Percentiles rank a stretch among this genome's conserved stretches.
These are phyloP conservation scores for Trichopus zeylanicus DNA, from an alignment of 116 monocot species.

Conservation along the genomic window DNA sequence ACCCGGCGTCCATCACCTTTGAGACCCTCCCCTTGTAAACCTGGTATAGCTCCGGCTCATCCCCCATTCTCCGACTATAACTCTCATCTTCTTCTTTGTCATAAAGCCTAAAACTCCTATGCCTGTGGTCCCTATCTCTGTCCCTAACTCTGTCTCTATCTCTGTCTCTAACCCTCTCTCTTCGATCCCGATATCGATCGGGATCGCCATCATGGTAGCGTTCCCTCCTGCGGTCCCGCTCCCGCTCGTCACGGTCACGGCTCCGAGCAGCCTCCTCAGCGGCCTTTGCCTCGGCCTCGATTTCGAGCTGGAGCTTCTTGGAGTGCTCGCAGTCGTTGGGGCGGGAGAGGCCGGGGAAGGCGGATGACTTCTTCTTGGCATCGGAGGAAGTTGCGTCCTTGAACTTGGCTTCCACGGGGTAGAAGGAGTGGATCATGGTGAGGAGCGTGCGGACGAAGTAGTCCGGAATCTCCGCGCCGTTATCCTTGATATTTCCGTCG, in stretches of 20 bases:
- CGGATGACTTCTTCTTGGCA: not conserved
- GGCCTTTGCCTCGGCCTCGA: slow-evolving; percentile 9
- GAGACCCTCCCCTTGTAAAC: slow-evolving; percentile 71
- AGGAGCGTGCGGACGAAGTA: slow-evolving; percentile 93
- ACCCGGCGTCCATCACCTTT: slow-evolving; percentile 80
- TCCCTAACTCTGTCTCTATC: slow-evolving; percentile 4
- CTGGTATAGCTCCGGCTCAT: slow-evolving; percentile 44
- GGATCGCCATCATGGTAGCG: slow-evolving; percentile 17
- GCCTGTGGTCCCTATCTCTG: not conserved
- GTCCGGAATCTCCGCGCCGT: slow-evolving; percentile 87
- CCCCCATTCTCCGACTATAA: slow-evolving; percentile 6
- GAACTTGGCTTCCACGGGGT: slow-evolving; percentile 42
- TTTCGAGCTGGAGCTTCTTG: slow-evolving; percentile 20
- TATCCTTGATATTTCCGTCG: slow-evolving; percentile 69
- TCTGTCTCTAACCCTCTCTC: slow-evolving; percentile 7
- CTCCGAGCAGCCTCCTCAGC: not conserved
- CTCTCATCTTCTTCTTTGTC: not conserved
- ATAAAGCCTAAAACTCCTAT: not conserved
- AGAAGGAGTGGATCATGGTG: slow-evolving; percentile 88
- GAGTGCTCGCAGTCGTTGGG: slow-evolving; percentile 27
- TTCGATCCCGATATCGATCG: slow-evolving; percentile 5
- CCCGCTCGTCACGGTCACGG: slow-evolving; percentile 11
- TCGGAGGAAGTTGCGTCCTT: not conserved
- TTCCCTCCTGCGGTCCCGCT: slow-evolving; percentile 7
- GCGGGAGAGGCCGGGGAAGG: slow-evolving; percentile 31